A percentile compares a stretch with the other conserved stretches of the same genome.
phyloP scores from a whole-genome alignment of 768 basidiomycete genomes.

The Chalciporus piperatus region DNA sequence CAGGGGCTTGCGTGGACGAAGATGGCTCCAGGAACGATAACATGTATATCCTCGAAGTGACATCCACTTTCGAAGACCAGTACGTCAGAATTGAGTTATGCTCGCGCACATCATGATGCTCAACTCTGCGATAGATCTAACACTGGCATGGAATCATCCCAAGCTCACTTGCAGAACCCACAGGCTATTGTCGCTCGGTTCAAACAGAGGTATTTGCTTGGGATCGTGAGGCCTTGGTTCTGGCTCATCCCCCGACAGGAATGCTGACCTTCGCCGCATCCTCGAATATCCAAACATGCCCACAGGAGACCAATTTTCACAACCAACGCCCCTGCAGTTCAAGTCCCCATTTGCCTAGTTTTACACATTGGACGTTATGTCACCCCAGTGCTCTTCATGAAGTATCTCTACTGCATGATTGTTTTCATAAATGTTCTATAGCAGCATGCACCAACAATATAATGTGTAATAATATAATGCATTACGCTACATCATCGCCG shows the following conservation, averaged over 20 bases:
- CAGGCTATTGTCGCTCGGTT: constrained; percentile 56
- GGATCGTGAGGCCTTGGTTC: not conserved
- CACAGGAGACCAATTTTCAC: constrained; percentile 2
- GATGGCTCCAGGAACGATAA: constrained; percentile 50
- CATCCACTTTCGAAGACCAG: constrained; percentile 47
- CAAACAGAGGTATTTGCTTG: constrained; percentile 55
- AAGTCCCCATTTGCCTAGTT: constrained; percentile 7
- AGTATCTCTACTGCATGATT: not conserved
- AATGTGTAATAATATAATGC: not conserved
- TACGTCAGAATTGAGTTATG: constrained; percentile 10
- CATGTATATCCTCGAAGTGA: constrained; percentile 78
- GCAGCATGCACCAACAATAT: too few relatives aligned
- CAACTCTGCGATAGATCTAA: constrained; percentile 3
- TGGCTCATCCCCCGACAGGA: constrained; percentile 35
- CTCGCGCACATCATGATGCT: not conserved
- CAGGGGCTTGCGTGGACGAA: constrained; percentile 62
- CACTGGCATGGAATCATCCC: constrained; percentile 27
- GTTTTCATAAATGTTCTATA: not conserved
- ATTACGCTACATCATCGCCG: constrained; percentile 24
- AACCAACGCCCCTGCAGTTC: constrained; percentile 8
- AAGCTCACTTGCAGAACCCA: constrained; percentile 37
- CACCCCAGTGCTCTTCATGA: not conserved
- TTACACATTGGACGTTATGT: not conserved
- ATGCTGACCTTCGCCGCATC: constrained; percentile 51
- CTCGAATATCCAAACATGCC: constrained; percentile 47